Conservation (phyloP, 2,329 filamentous ascomycete species). For the Ustilaginoidea virens region DNA sequence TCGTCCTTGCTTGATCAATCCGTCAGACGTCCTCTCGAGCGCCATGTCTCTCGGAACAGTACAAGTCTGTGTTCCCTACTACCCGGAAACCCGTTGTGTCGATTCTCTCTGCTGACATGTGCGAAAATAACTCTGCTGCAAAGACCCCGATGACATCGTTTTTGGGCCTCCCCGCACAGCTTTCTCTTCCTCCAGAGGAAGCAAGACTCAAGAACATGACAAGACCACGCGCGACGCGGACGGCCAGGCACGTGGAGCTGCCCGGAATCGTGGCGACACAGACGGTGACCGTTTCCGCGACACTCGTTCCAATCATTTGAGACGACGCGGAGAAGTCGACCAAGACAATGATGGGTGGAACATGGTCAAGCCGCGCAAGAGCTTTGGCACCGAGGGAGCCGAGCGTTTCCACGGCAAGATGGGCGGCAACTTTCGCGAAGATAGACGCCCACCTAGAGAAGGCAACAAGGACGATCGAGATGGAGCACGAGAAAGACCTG, state of each 20-base stretch:
- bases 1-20: conserved; percentile 29
- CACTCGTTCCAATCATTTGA: conserved; percentile 27
- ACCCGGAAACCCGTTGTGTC: neutral
- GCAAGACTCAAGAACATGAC: conserved; percentile 35
- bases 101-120: neutral
- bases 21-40: conserved; percentile 36
- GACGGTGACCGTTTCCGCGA: conserved; percentile 38
- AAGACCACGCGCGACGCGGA: conserved; percentile 37
- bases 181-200: conserved; percentile 61
- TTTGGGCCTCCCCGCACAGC: conserved; percentile 72
- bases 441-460: conserved; percentile 32
- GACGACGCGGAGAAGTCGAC: conserved; percentile 39
- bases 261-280: conserved; percentile 36
- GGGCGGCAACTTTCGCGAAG: conserved; percentile 32
- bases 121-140: neutral
- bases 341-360: conserved; percentile 60
- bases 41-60: conserved; percentile 39
- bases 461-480: conserved; percentile 36
- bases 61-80: conserved; percentile 29
- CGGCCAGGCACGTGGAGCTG: conserved; percentile 39
- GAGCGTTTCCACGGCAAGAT: conserved; percentile 55
- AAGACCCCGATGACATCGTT: conserved; percentile 65
- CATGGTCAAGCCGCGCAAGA: conserved; percentile 58
- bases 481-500: conserved; percentile 28
- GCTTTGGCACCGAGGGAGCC: conserved; percentile 55